phyloP scores from a whole-genome alignment of 768 basidiomycete genomes.

The Galerina sulciceps region DNA sequence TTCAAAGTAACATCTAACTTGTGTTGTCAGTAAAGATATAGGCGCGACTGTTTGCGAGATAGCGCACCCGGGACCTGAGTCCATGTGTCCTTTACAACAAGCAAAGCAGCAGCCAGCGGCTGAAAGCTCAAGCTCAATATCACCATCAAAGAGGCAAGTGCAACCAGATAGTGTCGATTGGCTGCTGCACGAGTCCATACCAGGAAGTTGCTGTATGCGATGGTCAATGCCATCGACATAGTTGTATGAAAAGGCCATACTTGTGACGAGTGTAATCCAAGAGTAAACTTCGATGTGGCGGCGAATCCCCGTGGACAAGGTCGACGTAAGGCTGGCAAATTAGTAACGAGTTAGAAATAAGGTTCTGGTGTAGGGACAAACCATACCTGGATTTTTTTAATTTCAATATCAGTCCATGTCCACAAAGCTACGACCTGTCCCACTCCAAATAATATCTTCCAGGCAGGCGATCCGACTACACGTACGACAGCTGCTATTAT shows the following conservation, averaged over 20 bases:
- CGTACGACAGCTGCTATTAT: conserved; percentile 49
- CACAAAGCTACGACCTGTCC: conserved; percentile 50
- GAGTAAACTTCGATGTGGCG: conserved; percentile 53
- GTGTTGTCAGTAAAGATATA: background rate
- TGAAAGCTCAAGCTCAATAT: conserved; percentile 52
- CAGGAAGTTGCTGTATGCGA: conserved; percentile 42
- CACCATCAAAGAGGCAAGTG: conserved; percentile 51
- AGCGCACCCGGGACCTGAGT: conserved; percentile 42
- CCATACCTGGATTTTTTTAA: conserved; percentile 58
- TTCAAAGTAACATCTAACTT: conserved; percentile 39
- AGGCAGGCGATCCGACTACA: conserved; percentile 3
- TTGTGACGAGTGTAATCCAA: conserved; percentile 60
- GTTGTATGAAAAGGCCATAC: conserved; percentile 28
- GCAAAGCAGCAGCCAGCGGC: conserved; percentile 54
- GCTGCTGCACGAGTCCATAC: conserved; percentile 49
- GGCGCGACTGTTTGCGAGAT: background rate
- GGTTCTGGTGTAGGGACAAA: background rate
- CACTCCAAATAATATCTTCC: background rate
- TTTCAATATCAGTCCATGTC: conserved; percentile 62
- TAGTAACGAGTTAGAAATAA: background rate
- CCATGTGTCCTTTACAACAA: conserved; percentile 52
- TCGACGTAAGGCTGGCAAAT: conserved; percentile 55
- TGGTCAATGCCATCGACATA: background rate
- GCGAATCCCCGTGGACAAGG: conserved; percentile 57
- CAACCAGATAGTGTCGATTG: conserved; percentile 57